phyloP scores from a whole-genome alignment of 2,329 filamentous ascomycete species.

The Thermoascus crustaceus region DNA sequence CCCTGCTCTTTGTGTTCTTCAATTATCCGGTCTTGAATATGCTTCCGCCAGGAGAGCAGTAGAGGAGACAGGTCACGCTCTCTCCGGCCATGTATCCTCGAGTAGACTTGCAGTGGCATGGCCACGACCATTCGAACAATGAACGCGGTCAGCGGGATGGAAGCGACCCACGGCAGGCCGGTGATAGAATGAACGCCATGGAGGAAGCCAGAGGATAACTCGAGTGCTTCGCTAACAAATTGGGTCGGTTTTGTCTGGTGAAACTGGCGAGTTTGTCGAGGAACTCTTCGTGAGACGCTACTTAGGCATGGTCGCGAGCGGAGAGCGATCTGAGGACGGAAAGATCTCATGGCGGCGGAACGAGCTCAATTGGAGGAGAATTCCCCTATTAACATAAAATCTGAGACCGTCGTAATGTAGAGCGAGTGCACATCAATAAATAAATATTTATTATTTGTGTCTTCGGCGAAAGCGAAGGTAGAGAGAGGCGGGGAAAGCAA shows the following conservation, averaged over 20 bases:
- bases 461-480: too few species aligned
- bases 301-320: slow-evolving; percentile 6
- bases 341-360: slow-evolving; percentile 7
- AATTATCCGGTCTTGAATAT: slow-evolving; percentile 12
- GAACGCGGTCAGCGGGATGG: slow-evolving; percentile 48
- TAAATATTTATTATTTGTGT: too few species aligned
- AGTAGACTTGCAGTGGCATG: slow-evolving; percentile 41
- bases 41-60: slow-evolving; percentile 27
- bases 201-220: slow-evolving; percentile 39
- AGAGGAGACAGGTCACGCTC: slow-evolving; percentile 38
- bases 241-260: slow-evolving; percentile 40
- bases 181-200: slow-evolving; percentile 43
- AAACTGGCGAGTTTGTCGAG: slow-evolving; percentile 37
- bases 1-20: slow-evolving; percentile 5
- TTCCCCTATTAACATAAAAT: too few species aligned
- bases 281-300: slow-evolving; percentile 1
- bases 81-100: slow-evolving; percentile 30
- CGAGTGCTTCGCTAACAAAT: slow-evolving; percentile 37
- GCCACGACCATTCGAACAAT: slow-evolving; percentile 42
- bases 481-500: too few species aligned
- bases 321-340: slow-evolving; percentile 8
- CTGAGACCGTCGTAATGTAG: too few species aligned
- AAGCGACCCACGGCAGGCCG: slow-evolving; percentile 46
- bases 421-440: too few species aligned
- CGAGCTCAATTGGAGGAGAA: slow-evolving; percentile 2